Evolutionary conservation across 1,284 basidiomycete genomes (phyloP).

Genomic region (Macrocybe sp.): DNA sequence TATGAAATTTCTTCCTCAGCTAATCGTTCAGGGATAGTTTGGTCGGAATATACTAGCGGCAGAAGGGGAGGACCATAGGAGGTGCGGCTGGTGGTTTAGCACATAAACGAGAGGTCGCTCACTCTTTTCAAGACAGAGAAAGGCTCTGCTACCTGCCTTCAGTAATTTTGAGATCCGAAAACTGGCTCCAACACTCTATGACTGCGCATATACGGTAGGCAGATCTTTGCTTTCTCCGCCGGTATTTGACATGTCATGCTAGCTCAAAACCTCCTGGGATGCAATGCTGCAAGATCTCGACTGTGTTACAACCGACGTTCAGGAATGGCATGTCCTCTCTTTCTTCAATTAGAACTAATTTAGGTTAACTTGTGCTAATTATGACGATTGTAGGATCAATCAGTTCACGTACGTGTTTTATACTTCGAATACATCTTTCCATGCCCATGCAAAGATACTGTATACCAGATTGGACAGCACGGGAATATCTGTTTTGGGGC

Average conservation of each 20-base stretch:
- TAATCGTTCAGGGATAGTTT: neutral
- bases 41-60: neutral
- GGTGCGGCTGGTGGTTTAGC: neutral
- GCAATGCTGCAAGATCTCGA: neutral
- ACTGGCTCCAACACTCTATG: neutral
- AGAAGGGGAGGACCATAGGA: neutral
- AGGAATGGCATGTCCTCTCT: neutral
- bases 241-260: neutral
- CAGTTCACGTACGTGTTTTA: conserved; percentile 22
- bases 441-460: neutral
- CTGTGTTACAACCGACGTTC: neutral
- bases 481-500: conserved; percentile 53
- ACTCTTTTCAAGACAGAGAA: neutral
- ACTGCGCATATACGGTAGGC: neutral
- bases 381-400: conserved; percentile 26
- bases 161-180: neutral
- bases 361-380: neutral
- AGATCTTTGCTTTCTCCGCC: neutral
- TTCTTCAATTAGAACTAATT: neutral
- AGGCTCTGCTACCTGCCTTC: neutral
- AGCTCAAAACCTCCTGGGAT: neutral
- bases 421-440: too few species aligned
- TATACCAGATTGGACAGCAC: conserved; percentile 46
- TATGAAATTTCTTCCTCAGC: neutral
- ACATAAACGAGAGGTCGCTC: too few species aligned